phyloP scores from a whole-genome alignment of 148 eudicot genomes.

The Drosera capensis region DNA sequence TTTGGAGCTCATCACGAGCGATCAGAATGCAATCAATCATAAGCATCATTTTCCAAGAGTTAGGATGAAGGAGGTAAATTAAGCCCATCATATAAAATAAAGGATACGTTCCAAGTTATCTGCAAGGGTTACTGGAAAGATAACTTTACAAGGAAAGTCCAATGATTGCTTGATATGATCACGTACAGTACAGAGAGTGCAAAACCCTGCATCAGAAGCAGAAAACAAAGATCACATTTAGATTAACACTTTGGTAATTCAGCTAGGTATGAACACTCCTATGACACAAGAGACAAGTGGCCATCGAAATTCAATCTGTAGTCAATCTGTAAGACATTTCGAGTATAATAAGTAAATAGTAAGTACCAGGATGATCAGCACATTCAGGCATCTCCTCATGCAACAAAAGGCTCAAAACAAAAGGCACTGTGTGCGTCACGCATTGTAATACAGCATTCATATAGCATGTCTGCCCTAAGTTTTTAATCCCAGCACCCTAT shows the following conservation, averaged over 20 bases:
- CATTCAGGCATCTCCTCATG: not conserved
- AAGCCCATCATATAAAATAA: not conserved
- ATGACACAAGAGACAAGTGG: too few species aligned
- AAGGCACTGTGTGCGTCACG: slow-evolving; percentile 64
- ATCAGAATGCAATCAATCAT: not conserved
- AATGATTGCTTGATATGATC: slow-evolving; percentile 35
- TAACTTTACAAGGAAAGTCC: slow-evolving; percentile 11
- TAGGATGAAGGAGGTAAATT: not conserved
- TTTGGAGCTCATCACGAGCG: too few species aligned
- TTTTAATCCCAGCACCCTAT: slow-evolving; percentile 57
- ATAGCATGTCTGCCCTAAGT: slow-evolving; percentile 64
- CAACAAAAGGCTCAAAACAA: slow-evolving; percentile 40
- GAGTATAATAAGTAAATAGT: too few species aligned
- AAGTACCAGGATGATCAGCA: too few species aligned
- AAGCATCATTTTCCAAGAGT: not conserved
- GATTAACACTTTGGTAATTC: not conserved
- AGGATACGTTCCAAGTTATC: slow-evolving; percentile 76
- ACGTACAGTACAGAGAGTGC: slow-evolving; percentile 49
- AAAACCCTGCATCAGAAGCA: slow-evolving; percentile 37
- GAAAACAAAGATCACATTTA: slow-evolving; percentile 2
- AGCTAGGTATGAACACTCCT: not conserved
- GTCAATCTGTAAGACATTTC: too few species aligned
- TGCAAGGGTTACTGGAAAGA: slow-evolving; percentile 39
- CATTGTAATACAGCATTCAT: slow-evolving; percentile 68
- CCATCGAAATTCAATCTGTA: too few species aligned